phyloP scores from a whole-genome alignment of 306 rosid species.

The Acacia acuminata region DNA sequence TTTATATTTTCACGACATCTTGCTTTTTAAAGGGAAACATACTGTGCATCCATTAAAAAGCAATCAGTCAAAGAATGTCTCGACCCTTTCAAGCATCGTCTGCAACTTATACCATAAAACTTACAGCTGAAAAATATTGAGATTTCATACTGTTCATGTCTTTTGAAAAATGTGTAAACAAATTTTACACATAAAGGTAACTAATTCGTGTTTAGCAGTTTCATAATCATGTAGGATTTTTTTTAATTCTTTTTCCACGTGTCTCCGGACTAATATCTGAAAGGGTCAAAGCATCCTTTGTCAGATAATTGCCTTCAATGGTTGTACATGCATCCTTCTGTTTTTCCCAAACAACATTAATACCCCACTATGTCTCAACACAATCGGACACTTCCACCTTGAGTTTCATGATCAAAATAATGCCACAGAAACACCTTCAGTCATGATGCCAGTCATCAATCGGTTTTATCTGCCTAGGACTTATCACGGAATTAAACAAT shows the following conservation, averaged over 20 bases:
- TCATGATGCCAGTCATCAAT: slow-evolving; percentile 15
- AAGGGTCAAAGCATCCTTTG: slow-evolving; percentile 51
- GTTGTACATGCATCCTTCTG: slow-evolving; percentile 49
- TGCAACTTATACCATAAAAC: slow-evolving; percentile 9
- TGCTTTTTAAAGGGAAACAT: slow-evolving; percentile 57
- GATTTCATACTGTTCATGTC: background rate
- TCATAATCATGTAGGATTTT: background rate
- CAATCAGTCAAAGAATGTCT: slow-evolving; percentile 44
- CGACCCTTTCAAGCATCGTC: slow-evolving; percentile 54
- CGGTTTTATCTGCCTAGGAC: slow-evolving; percentile 8
- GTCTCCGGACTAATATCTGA: slow-evolving; percentile 23
- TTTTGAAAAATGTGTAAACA: slow-evolving; percentile 1
- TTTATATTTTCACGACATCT: slow-evolving; percentile 46
- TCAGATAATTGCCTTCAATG: slow-evolving; percentile 40
- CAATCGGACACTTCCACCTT: slow-evolving; percentile 26
- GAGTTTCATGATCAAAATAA: slow-evolving; percentile 17
- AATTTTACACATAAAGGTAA: background rate
- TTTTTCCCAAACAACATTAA: slow-evolving; percentile 36
- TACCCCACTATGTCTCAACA: slow-evolving; percentile 50
- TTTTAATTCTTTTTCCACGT: background rate
- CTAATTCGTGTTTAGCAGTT: slow-evolving; percentile 6
- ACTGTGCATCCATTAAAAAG: slow-evolving; percentile 55
- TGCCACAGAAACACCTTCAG: background rate
- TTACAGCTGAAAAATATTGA: background rate
- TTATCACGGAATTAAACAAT: slow-evolving; percentile 10